Base-by-base conservation (phyloP, 306 rosid genomes). In the Prunus dulcis region DNA sequence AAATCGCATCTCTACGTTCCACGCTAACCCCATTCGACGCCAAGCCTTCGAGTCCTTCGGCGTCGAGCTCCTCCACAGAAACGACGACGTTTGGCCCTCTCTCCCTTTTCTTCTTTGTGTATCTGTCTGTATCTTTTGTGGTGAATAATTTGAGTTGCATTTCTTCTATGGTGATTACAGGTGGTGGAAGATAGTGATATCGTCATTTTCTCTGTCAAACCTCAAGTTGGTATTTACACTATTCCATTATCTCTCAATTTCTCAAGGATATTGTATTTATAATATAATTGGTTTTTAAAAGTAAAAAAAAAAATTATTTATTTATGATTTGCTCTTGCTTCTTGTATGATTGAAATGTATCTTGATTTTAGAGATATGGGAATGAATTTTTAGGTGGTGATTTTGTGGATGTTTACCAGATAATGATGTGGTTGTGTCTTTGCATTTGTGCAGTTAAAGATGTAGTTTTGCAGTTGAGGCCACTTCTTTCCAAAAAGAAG, bases 171-270 rank as follows among this genome's bases (percentile, higher is more conserved):
- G 5, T 74, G 13, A 12, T 47, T 43, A 10, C 87, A 96, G 97
- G 99, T 96, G 18, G 88, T 96, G 78, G 85, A 86, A 61, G 87
- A 82, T 15, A 92, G 98, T 71, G 93, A 92, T 77, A 87, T 95
- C 66, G 87, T 95, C 66, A 84, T 95, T 79, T 90, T 95, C 81
- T 88, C 99, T 20, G 96, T 95, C 64, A 95, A 96, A 65, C 99
- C 98, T 83, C 99, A 91, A 87, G 86, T 85, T 69, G 89, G 98
- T 92, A 34, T 32, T 25, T 61, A 28, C 32, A 23, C 55, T 45
- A 5, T 38, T 23, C 52, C 10, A 30, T 84, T 64, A 50, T 76
- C 18, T 41, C 50, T 67, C 72, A 5, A 6, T 19, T 20, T 20
- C 52, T 47, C 17, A 49, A 14, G 20, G 4, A 56, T 55, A 19